Conservation (phyloP, 2,329 filamentous ascomycete species). For the Trichoderma endophyticum region DNA sequence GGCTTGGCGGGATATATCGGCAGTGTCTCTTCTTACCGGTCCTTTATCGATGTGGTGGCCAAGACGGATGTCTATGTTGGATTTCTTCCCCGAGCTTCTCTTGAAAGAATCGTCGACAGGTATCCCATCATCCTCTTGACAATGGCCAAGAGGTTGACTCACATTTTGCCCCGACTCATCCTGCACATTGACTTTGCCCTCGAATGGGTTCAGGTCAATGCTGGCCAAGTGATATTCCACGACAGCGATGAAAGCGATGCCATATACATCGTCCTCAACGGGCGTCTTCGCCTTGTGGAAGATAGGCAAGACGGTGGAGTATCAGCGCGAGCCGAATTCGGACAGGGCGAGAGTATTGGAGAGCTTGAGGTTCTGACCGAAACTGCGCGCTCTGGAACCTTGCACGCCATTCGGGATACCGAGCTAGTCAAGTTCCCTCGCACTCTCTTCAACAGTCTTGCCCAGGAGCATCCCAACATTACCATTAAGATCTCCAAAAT, state of each 20-base stretch:
- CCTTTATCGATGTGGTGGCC: conserved; percentile 93
- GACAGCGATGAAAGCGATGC: conserved; percentile 95
- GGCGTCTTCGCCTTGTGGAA: conserved; percentile 78
- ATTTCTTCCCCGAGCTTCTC: conserved; percentile 77
- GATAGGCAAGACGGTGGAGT: conserved; percentile 79
- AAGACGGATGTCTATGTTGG: conserved; percentile 99
- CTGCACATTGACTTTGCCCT: conserved; percentile 97
- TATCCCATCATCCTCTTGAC: conserved; percentile 91
- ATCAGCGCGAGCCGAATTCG: conserved; percentile 85
- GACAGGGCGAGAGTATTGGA: conserved; percentile 95
- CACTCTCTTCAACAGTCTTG: conserved; percentile 94
- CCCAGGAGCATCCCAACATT: conserved; percentile 94
- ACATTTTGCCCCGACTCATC: conserved; percentile 81
- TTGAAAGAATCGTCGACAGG: conserved; percentile 88
- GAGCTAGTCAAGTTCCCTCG: conserved; percentile 95
- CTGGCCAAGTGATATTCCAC: conserved; percentile 91
- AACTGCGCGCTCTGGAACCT: conserved; percentile 79
- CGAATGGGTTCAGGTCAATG: conserved; percentile 96
- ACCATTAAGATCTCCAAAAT: conserved; percentile 99
- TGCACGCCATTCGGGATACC: conserved; percentile 95
- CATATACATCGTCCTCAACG: conserved; percentile 96
- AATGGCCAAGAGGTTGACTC: conserved; percentile 92
- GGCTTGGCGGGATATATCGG: conserved; percentile 92
- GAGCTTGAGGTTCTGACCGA: conserved; percentile 97
- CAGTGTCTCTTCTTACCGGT: conserved; percentile 89